Conservation (phyloP, 352 stramenopile species). For the Elongisporangium senticosum region DNA sequence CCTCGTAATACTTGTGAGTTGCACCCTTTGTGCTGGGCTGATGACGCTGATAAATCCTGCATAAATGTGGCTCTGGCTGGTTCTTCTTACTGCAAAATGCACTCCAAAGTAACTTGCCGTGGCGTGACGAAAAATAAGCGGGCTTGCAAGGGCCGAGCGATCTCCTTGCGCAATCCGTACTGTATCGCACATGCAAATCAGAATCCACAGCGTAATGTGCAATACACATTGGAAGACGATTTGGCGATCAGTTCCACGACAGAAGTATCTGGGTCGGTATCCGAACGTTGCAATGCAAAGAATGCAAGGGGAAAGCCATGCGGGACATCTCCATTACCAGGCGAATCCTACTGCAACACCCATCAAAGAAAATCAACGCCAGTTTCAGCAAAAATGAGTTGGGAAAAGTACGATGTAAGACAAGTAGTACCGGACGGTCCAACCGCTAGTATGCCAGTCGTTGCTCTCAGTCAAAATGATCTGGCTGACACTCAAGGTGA, state of each 20-base stretch:
- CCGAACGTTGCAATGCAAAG: conserved; percentile 3
- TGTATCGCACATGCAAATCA: conserved; percentile 22
- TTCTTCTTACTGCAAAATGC: conserved; percentile 37
- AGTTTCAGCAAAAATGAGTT: background rate
- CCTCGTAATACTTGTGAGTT: conserved; percentile 48
- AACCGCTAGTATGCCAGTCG: no score
- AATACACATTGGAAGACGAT: conserved; percentile 12
- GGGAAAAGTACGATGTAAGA: no score
- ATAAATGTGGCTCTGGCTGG: conserved; percentile 21
- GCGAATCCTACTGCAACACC: conserved; percentile 29
- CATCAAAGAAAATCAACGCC: conserved; percentile 14
- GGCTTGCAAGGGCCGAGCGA: conserved; percentile 26
- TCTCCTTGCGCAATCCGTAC: conserved; percentile 23
- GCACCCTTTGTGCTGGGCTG: conserved; percentile 48
- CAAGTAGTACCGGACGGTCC: no score
- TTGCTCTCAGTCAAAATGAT: no score
- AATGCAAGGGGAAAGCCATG: conserved; percentile 49
- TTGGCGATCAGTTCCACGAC: background rate
- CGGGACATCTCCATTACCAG: conserved; percentile 16
- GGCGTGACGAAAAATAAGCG: conserved; percentile 22
- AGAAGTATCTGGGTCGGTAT: background rate
- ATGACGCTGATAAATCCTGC: conserved; percentile 25
- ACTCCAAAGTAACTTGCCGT: conserved; percentile 11
- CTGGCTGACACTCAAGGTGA: no score
- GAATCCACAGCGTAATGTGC: background rate